Conservation (phyloP, 208 protist species). For the Endotrypanum monterogeii region DNA sequence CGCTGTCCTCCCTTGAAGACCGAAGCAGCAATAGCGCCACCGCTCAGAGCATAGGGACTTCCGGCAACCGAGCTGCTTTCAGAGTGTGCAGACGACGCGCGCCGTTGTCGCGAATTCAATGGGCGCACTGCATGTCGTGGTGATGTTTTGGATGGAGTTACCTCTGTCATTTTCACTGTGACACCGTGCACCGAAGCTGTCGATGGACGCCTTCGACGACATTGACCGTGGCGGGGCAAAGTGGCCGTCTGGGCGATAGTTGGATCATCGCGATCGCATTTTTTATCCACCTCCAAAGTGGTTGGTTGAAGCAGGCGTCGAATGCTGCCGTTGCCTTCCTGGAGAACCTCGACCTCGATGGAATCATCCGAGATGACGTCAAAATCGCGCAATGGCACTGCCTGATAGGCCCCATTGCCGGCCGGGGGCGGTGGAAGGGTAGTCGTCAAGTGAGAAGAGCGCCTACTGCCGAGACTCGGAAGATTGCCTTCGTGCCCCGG, state of each 20-base stretch:
- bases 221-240: neutral
- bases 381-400: neutral
- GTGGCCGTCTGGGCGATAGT: neutral
- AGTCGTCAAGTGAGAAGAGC: neutral
- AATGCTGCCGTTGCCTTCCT: neutral
- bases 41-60: neutral
- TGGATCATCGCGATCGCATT: neutral
- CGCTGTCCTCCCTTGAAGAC: neutral
- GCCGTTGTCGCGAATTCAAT: slow-evolving; percentile 11
- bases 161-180: neutral
- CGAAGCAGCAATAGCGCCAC: neutral
- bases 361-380: slow-evolving; percentile 30
- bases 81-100: slow-evolving; percentile 10
- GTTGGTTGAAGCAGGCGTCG: neutral
- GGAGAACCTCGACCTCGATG: slow-evolving; percentile 32
- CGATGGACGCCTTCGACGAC: slow-evolving; percentile 14
- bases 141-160: neutral
- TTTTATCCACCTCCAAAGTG: neutral
- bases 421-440: slow-evolving; percentile 2
- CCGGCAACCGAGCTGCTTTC: neutral
- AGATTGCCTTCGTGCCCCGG: neutral
- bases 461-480: neutral
- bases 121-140: neutral
- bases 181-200: slow-evolving; percentile 17
- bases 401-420: neutral